Base-by-base conservation (phyloP, 1,284 basidiomycete genomes). In the Ceratobasidium sp. region DNA sequence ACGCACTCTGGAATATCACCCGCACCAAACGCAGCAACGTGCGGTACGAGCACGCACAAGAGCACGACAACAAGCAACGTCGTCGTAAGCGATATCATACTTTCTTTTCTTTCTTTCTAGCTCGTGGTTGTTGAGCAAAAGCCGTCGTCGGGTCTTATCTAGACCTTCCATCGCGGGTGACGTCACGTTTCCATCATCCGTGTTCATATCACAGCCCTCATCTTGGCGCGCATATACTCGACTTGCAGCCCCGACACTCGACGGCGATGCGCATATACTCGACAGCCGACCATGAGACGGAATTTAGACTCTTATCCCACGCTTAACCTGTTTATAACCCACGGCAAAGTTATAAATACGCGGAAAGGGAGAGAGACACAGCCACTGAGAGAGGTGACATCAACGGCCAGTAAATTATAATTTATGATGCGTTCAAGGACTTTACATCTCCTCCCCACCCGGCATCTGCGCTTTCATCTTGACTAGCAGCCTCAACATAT, bases 11-110 rank as follows among this genome's bases (percentile, higher is more conserved):
- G 76, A 26, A 78, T 75, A 67, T 78, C 77, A 35, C 79, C 79
- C 26, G 79, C 79, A 3, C 79, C 79, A 54, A 80, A 80, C 26
- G 79, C 79, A 2, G 67, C 61, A 15, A 68, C 79, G 33, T 78
- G 64, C 20, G 79, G 77, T 8, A 77, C 67, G 61, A 78, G 53
- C 7, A 77, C 60, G 63, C 78, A 67, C 4, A 78, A 49, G 53
- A 76, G 58, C 26, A 65, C 60, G 35, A 76, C 56, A 42, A 75
- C 69, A 20, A 79, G 45, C 51, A 76, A 49, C 28, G 68, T 45
- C 51, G 77, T 75, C 35, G 54, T 49, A 39, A 75, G 47, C 26
- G 69, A 77, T 45, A 56, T 33, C 60, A 64, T 68, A 28, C 15
- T 6, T 28, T 13, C 23, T 64, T 17, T 56, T 61, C 15, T 13